Base-by-base conservation (phyloP, 805 yeast genomes). In the Ogataea kodamae region DNA sequence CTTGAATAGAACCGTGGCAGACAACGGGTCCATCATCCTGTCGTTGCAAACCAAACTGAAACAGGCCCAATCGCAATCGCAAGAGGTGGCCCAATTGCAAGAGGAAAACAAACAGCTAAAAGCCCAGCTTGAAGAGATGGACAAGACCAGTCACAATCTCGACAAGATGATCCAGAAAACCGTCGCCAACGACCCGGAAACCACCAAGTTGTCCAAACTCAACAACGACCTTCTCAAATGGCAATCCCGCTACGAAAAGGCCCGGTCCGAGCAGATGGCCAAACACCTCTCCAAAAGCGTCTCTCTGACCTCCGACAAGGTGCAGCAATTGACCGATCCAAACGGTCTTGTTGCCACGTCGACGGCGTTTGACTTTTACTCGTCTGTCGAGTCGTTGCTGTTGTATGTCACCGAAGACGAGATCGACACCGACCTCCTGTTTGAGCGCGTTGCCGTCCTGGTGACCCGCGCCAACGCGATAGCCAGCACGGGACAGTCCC, bases 241-340 rank as follows among this genome's bases (percentile, higher is more conserved):
- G 76, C 78, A 72, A 54, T 50, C 55, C 29, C 73, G 63, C 42
- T 72, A 62, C 45, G 75, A 74, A 51, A 68, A 70, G 9, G 57
- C 68, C n/a, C 66, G 74, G 33, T 37, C 51, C 4, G 49, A 38
- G 9, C 45, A 50, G 19, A 31, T 51, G 25, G 20, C 33, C 10
- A 30, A 39, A 5, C 32, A 42, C 6, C 29, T 52, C 2, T 22
- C 33, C 5, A 28, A 30, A 22, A 20, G 31, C 18, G 32, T 40
- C 3, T 5, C 39, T 15, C 12, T 40, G 17, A 37, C 29, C 6
- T 20, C 45, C 1, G 22, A 33, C 11, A 28, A 37, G 12, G 25
- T 41, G 23, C 29, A 35, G 12, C 25, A 14, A 4, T 30, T 40
- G 23, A 44, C 43, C n/a, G 48, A 42, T 32, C 15, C 34, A 6